A percentile compares a stretch with the other conserved stretches of the same genome.
These are phyloP conservation scores for Candida quercuum DNA, from an alignment of 805 yeast species.

Conservation along the genomic window DNA sequence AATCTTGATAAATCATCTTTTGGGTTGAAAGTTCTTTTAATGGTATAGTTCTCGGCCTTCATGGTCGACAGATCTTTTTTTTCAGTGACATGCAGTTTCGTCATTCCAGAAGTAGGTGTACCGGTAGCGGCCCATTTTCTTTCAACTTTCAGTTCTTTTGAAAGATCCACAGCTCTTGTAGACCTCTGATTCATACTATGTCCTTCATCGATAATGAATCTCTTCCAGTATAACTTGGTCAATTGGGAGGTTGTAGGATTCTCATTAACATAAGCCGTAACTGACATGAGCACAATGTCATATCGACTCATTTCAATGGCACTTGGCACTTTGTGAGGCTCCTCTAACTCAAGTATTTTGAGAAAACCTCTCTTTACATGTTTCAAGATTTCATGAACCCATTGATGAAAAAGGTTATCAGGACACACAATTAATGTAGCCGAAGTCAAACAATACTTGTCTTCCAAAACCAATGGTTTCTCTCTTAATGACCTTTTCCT, in stretches of 20 bases:
- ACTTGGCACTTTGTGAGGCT: constrained; percentile 22
- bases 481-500: constrained; percentile 15
- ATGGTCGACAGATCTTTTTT: constrained; percentile 2
- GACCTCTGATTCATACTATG: constrained; percentile 54
- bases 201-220: constrained; percentile 73
- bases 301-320: constrained; percentile 32
- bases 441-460: constrained; percentile 38
- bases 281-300: constrained; percentile 50
- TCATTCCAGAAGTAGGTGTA: constrained; percentile 69
- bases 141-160: constrained; percentile 47
- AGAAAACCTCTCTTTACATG: constrained; percentile 41
- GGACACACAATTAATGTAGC: constrained; percentile 61
- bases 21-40: constrained; percentile 46
- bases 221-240: constrained; percentile 51
- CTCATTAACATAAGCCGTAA: constrained; percentile 40
- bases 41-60: constrained; percentile 31
- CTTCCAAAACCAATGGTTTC: constrained; percentile 14
- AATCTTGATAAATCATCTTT: constrained; percentile 47
- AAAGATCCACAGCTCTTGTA: constrained; percentile 44
- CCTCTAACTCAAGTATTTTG: constrained; percentile 26
- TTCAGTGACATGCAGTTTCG: constrained; percentile 42
- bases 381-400: constrained; percentile 54
- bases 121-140: constrained; percentile 74
- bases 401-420: constrained; percentile 60
- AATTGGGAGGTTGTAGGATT: constrained; percentile 30